Evolutionary conservation across 208 protist species (phyloP).

Genomic region (Strigomonas culicis): DNA sequence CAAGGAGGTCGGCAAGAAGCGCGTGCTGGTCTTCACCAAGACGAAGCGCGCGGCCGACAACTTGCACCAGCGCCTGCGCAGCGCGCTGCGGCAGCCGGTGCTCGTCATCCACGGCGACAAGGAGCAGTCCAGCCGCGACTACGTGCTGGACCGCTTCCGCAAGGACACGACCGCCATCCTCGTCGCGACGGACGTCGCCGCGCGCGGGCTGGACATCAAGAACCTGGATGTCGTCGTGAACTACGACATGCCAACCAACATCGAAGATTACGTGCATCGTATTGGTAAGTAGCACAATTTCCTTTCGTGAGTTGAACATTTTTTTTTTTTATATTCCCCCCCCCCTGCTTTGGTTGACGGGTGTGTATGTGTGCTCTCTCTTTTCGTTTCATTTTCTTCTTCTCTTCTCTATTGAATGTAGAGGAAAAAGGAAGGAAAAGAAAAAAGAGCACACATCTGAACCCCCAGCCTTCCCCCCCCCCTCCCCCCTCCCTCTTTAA

Average conservation of each 20-base stretch:
- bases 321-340: background rate
- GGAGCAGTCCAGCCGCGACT: constrained; percentile 91
- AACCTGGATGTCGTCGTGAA: constrained; percentile 92
- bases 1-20: constrained; percentile 91
- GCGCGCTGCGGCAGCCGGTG: too few species aligned
- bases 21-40: constrained; percentile 92
- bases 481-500: background rate
- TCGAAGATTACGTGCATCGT: constrained; percentile 79
- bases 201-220: constrained; percentile 81
- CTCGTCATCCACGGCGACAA: constrained; percentile 97
- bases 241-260: constrained; percentile 75
- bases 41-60: constrained; percentile 91
- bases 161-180: constrained; percentile 92
- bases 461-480: too few species aligned
- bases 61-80: constrained; percentile 93
- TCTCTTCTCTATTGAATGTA: background rate
- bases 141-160: constrained; percentile 93
- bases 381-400: background rate
- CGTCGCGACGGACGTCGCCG: constrained; percentile 93
- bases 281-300: background rate
- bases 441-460: background rate
- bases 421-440: background rate
- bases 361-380: background rate
- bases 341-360: constrained; percentile 5
- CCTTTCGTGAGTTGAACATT: background rate